phyloP scores from a whole-genome alignment of 139 green algal genomes.

The Chlorella sp. region DNA sequence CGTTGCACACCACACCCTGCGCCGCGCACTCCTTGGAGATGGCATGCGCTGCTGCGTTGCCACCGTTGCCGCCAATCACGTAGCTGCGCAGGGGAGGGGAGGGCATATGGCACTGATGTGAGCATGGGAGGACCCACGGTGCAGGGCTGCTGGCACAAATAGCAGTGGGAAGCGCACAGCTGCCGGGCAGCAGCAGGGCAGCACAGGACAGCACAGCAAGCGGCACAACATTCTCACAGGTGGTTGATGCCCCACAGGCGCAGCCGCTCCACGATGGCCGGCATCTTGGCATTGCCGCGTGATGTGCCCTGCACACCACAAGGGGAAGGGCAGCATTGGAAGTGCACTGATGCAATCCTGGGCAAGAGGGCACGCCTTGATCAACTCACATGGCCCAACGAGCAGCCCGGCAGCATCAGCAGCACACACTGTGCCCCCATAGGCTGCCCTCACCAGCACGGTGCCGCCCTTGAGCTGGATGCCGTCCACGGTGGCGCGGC shows the following conservation, averaged over 20 bases:
- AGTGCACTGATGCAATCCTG: too few relatives aligned
- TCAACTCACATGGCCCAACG: background rate
- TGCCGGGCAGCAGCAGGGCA: too few relatives aligned
- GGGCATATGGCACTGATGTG: too few relatives aligned
- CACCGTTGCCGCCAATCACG: conserved; percentile 86
- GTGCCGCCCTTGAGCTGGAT: conserved; percentile 97
- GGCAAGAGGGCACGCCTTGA: background rate
- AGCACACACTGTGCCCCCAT: too few relatives aligned
- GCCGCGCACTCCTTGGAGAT: conserved; percentile 83
- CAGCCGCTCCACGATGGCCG: conserved; percentile 92
- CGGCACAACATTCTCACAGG: background rate
- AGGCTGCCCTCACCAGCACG: conserved; percentile 69
- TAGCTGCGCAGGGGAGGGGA: conserved; percentile 48
- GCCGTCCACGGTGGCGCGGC: conserved; percentile 79
- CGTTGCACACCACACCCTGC: conserved; percentile 79
- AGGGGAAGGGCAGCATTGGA: too few relatives aligned
- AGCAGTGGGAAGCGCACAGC: too few relatives aligned
- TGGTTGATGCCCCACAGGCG: conserved; percentile 93
- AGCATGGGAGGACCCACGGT: too few relatives aligned
- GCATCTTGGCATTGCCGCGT: conserved; percentile 91
- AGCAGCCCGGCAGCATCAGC: background rate
- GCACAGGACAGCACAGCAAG: background rate
- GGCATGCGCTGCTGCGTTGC: conserved; percentile 88
- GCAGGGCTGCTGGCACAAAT: too few relatives aligned
- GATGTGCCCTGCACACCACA: conserved; percentile 92